A percentile compares a stretch with the other conserved stretches of the same genome.
phyloP scores from a whole-genome alignment of 345 rosid genomes.

The Acer negundo region DNA sequence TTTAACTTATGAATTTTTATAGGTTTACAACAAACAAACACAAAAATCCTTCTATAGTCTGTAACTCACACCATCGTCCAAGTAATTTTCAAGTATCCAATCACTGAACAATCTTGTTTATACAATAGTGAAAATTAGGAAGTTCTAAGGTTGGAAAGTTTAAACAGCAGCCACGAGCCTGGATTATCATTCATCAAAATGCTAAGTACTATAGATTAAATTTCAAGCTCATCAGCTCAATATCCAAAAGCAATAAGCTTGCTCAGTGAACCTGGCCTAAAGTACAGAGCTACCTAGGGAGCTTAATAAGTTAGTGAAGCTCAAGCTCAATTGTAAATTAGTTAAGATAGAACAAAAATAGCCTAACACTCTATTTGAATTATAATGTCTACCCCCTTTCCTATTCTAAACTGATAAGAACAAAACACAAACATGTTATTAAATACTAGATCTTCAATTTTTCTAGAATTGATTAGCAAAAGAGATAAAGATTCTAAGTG shows the following conservation, averaged over 20 bases:
- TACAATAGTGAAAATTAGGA: not conserved
- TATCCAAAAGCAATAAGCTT: not conserved
- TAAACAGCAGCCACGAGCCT: not conserved
- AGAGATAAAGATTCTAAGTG: not conserved
- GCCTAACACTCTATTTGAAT: not conserved
- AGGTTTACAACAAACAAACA: not conserved
- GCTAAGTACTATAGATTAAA: not conserved
- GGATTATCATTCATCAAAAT: not conserved
- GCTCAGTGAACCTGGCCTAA: not conserved
- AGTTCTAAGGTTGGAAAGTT: not conserved
- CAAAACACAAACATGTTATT: not conserved
- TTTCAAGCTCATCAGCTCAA: not conserved
- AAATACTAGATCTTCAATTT: constrained; percentile 11
- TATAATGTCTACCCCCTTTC: not conserved
- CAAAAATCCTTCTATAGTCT: not conserved
- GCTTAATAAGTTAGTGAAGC: not conserved
- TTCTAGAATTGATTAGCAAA: not conserved
- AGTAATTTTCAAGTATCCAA: not conserved
- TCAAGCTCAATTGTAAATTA: not conserved
- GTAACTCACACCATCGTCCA: not conserved
- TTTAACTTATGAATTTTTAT: not conserved
- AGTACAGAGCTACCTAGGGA: not conserved
- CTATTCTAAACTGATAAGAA: too few relatives aligned
- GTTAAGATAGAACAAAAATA: not conserved
- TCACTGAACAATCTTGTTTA: not conserved